phyloP scores from a whole-genome alignment of 2,329 filamentous ascomycete genomes.

The Scedosporium dehoogii region DNA sequence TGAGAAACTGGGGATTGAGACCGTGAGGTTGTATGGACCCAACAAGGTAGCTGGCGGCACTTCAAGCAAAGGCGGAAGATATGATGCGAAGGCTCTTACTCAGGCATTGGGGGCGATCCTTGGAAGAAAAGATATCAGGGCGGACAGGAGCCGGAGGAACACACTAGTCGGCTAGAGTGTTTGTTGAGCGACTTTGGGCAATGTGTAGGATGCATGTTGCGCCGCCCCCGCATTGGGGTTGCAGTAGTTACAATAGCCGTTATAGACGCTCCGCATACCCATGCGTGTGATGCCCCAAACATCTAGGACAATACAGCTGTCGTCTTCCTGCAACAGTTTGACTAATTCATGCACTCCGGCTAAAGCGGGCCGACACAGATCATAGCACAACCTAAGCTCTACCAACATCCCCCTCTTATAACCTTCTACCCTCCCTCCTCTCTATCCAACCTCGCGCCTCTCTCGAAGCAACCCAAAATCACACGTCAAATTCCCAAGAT shows the following conservation, averaged over 20 bases:
- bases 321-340: not conserved
- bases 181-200: not conserved
- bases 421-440: not conserved
- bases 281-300: too few species aligned
- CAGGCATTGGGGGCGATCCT: constrained; percentile 71
- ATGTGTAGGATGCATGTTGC: too few species aligned
- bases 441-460: not conserved
- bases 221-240: too few species aligned
- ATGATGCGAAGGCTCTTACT: constrained; percentile 65
- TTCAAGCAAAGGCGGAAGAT: constrained; percentile 35
- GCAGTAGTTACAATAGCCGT: too few species aligned
- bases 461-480: not conserved
- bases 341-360: not conserved
- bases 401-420: not conserved
- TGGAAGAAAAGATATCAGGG: constrained; percentile 37
- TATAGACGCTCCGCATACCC: too few species aligned
- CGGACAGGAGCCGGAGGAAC: constrained; percentile 32
- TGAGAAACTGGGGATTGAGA: constrained; percentile 60
- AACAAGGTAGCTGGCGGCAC: constrained; percentile 41
- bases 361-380: not conserved
- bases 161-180: constrained; percentile 24
- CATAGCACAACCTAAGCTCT: not conserved
- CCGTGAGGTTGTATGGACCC: constrained; percentile 63
- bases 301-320: too few species aligned
- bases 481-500: not conserved